phyloP scores from a whole-genome alignment of 1,139 yeast species.

The Kodamaea suecica region DNA sequence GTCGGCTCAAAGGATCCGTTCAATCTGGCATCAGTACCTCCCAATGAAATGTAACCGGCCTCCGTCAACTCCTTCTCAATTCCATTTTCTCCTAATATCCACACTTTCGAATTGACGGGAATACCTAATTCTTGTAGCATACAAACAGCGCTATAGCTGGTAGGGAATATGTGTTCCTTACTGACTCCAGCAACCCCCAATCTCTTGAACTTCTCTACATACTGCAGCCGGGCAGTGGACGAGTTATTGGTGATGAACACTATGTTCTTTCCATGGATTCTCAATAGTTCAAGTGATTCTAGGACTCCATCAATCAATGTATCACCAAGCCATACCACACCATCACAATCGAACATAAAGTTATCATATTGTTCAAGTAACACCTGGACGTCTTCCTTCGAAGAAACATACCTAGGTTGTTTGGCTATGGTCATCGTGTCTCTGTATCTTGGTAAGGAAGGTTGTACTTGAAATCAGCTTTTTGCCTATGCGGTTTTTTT shows the following conservation, averaged over 20 bases:
- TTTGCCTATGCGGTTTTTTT: too few relatives aligned
- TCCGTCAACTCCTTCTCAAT: slow-evolving; percentile 68
- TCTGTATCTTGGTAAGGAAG: too few relatives aligned
- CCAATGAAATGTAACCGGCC: slow-evolving; percentile 67
- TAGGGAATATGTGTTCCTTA: slow-evolving; percentile 34
- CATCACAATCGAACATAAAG: slow-evolving; percentile 91
- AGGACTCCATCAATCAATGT: slow-evolving; percentile 67
- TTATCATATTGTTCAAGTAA: slow-evolving; percentile 68
- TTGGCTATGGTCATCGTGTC: background rate
- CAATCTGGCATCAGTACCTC: slow-evolving; percentile 60
- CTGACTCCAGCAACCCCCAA: slow-evolving; percentile 32
- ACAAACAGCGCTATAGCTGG: slow-evolving; percentile 38
- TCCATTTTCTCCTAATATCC: slow-evolving; percentile 86
- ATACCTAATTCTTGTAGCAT: slow-evolving; percentile 25
- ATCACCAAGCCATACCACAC: slow-evolving; percentile 86
- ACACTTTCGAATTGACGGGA: slow-evolving; percentile 50
- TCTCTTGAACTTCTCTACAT: slow-evolving; percentile 30
- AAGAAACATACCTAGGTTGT: background rate
- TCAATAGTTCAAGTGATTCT: slow-evolving; percentile 60
- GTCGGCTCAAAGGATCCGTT: slow-evolving; percentile 33
- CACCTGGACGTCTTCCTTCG: background rate
- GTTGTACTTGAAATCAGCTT: background rate
- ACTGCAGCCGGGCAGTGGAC: slow-evolving; percentile 33
- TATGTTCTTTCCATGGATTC: slow-evolving; percentile 31
- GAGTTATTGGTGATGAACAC: slow-evolving; percentile 44